Evolutionary conservation across 2,329 filamentous ascomycete genomes (phyloP).

Genomic region (Trichoderma guizhouense): DNA sequence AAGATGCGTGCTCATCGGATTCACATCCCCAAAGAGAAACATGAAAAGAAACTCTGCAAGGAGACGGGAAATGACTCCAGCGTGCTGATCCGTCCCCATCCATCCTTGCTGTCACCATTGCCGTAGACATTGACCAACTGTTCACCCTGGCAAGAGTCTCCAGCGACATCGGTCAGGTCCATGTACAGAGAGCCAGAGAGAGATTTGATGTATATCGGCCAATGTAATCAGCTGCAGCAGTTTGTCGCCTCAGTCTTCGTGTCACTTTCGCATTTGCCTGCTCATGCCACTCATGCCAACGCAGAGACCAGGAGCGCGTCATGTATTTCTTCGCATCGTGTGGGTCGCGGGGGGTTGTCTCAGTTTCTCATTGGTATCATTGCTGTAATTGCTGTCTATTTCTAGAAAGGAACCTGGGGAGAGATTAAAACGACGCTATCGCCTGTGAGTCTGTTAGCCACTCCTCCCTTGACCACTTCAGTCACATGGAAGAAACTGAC

Average conservation of each 20-base stretch:
- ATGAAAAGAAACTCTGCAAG: neutral
- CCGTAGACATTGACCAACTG: neutral
- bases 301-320: neutral
- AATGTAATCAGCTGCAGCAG: neutral
- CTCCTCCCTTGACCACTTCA: neutral
- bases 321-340: neutral
- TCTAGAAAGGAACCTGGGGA: constrained; percentile 50
- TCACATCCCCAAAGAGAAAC: neutral
- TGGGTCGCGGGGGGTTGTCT: neutral
- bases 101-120: neutral
- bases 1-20: neutral
- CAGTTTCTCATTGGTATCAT: neutral
- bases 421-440: constrained; percentile 72
- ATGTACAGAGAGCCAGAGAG: neutral
- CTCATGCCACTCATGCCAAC: neutral
- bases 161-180: neutral
- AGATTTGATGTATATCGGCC: neutral
- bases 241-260: neutral
- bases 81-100: neutral
- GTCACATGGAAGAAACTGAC: constrained; percentile 47
- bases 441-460: constrained; percentile 44
- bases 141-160: neutral
- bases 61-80: neutral
- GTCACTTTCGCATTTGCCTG: neutral
- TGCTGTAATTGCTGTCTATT: constrained; percentile 12